These are phyloP conservation scores for Funneliformis geosporum DNA, from an alignment of 192 early-diverging fungal species.

Conservation along the genomic window DNA sequence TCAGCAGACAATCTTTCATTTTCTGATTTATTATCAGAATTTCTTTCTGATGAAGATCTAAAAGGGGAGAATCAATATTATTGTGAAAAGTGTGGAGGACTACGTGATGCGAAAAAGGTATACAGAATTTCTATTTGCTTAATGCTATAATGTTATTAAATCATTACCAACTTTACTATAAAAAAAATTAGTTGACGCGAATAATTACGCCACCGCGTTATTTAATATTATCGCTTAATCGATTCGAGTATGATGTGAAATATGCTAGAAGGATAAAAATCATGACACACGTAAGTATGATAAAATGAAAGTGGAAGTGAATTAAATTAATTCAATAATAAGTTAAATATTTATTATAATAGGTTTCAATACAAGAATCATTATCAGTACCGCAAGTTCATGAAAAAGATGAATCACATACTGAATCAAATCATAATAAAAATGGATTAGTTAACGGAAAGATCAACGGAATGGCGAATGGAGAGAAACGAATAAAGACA, in stretches of 20 bases:
- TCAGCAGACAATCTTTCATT: slow-evolving; percentile 15
- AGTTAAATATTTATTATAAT: neutral
- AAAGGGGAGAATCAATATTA: slow-evolving; percentile 33
- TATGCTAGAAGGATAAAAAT: slow-evolving; percentile 31
- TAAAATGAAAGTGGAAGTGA: neutral
- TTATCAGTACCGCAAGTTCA: neutral
- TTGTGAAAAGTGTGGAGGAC: slow-evolving; percentile 21
- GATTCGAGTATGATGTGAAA: slow-evolving; percentile 31
- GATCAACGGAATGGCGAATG: neutral
- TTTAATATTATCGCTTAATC: slow-evolving; percentile 34
- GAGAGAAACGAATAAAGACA: neutral
- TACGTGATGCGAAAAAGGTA: slow-evolving; percentile 31
- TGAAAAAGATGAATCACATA: neutral
- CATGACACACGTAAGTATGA: slow-evolving; percentile 23
- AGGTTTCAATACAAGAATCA: neutral
- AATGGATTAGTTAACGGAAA: neutral
- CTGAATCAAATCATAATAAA: neutral
- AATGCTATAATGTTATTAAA: neutral
- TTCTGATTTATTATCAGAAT: neutral
- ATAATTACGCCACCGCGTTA: slow-evolving; percentile 21
- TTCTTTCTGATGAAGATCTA: slow-evolving; percentile 18
- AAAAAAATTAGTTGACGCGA: neutral
- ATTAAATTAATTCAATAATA: neutral
- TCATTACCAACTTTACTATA: neutral
- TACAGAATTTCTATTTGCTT: neutral